A percentile compares a stretch with the other conserved stretches of the same genome.
Evolutionary conservation across 345 rosid genomes (phyloP).

Genomic region (Cardamine occulta): DNA sequence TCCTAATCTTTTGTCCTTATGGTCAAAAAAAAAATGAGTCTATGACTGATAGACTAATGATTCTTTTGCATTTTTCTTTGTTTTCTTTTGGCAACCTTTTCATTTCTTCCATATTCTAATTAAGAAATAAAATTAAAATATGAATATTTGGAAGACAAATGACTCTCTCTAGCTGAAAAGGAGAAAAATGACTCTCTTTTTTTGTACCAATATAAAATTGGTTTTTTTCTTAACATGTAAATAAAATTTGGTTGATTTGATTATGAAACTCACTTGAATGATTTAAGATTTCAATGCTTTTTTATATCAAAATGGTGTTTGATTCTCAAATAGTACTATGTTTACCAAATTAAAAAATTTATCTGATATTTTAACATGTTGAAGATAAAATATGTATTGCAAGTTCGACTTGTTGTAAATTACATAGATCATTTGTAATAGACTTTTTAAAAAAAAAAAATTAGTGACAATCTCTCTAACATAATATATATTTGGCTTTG

Average conservation of each 20-base stretch:
- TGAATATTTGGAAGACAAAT: not conserved
- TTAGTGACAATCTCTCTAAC: not conserved
- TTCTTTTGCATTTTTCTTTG: not conserved
- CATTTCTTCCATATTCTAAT: not conserved
- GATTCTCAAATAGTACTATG: not conserved
- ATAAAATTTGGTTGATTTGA: not conserved
- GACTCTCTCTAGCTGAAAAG: not conserved
- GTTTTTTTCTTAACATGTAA: no score
- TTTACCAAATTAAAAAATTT: no score
- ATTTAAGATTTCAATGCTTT: not conserved
- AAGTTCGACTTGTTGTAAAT: not conserved
- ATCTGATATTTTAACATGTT: no score
- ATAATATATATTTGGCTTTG: no score
- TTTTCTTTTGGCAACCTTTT: not conserved
- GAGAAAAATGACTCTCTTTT: no score
- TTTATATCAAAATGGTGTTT: not conserved
- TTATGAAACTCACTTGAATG: not conserved
- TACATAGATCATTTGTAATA: no score
- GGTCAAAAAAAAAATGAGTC: not conserved
- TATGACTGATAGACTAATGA: not conserved
- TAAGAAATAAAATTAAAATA: not conserved
- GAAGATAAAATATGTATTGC: not conserved
- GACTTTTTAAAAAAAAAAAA: no score
- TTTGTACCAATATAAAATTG: no score
- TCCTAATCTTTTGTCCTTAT: constrained; percentile 34